A percentile compares a stretch with the other conserved stretches of the same genome.
Evolutionary conservation across 805 yeast species (phyloP).

Genomic region (Maudiozyma barnettii): DNA sequence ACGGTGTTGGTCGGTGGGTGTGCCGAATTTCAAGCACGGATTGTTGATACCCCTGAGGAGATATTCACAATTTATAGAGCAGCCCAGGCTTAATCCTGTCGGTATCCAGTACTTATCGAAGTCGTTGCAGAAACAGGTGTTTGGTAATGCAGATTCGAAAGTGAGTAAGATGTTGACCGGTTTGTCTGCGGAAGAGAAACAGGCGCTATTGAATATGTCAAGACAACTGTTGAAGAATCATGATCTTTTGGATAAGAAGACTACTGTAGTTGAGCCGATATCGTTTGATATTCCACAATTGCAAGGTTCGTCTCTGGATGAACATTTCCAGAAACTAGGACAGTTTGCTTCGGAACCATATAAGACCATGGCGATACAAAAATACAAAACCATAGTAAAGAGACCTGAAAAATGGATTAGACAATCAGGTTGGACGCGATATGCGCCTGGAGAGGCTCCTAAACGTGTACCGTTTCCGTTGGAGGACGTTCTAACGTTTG

Average conservation of each 20-base stretch:
- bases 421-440: slow-evolving; percentile 74
- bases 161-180: slow-evolving; percentile 1
- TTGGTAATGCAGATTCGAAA: slow-evolving; percentile 28
- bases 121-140: slow-evolving; percentile 50
- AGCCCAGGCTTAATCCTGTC: slow-evolving; percentile 58
- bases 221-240: slow-evolving; percentile 50
- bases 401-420: slow-evolving; percentile 47
- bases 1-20: no score
- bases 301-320: slow-evolving; percentile 68
- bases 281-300: slow-evolving; percentile 53
- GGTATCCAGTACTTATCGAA: slow-evolving; percentile 72
- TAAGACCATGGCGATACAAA: slow-evolving; percentile 37
- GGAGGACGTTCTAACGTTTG: slow-evolving; percentile 72
- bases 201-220: slow-evolving; percentile 42
- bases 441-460: slow-evolving; percentile 47
- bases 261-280: slow-evolving; percentile 53
- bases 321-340: slow-evolving; percentile 76
- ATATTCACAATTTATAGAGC: slow-evolving; percentile 20
- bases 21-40: no score
- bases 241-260: slow-evolving; percentile 65
- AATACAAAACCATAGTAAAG: slow-evolving; percentile 33
- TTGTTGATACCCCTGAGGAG: no score
- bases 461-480: slow-evolving; percentile 53
- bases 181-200: slow-evolving; percentile 18
- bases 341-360: slow-evolving; percentile 50